Evolutionary conservation across 192 early-diverging fungal species (phyloP), one percentile per base, ranked within the genome.

Genomic region (Backusella circina): DNA sequence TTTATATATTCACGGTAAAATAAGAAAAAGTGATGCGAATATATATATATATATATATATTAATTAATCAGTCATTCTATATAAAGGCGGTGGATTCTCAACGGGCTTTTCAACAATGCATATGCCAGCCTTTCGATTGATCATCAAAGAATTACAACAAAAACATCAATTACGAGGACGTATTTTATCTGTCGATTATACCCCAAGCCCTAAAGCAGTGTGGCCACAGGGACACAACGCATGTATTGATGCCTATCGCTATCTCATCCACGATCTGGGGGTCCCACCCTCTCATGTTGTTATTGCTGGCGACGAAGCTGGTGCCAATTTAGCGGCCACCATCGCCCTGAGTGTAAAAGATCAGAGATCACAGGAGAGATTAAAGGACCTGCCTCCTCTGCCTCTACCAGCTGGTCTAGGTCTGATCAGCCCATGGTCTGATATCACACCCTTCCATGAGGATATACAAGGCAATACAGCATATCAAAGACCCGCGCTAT

Each of bases 1-100:
- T 31, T 74, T 66, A 15, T 74, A 44, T 47, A 74, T 74, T 61
- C 73, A 74, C 44, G 73, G 71, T 72, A 72, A 41, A 26, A 13
- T 13, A 41, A 41, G 12, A 35, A 18, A 67, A 18, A 67, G 35
- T 67, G 12, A 36, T 18, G 35, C 8, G 5, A n/a, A 4, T 57
- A n/a, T n/a, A n/a, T 57, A 61, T 13, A n/a, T 8, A 0, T 0
- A 0, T 36, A 9, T 38, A 38, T 36, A 44, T 44, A 4, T 35
- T 2, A 0, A 21, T n/a, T 41, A 26, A 10, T 44, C 30, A 16
- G 8, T 71, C 26, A 31, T 16, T 28, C 9, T 8, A 28, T 10
- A 47, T 12, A 31, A 30, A 72, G 71, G 73, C 8, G 73, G 73
- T 35, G 73, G 73, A 50, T 74, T 74, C 32, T 18, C 21, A 15